Base-by-base conservation (phyloP, 2,329 filamentous ascomycete genomes). In the Xylaria sp. region DNA sequence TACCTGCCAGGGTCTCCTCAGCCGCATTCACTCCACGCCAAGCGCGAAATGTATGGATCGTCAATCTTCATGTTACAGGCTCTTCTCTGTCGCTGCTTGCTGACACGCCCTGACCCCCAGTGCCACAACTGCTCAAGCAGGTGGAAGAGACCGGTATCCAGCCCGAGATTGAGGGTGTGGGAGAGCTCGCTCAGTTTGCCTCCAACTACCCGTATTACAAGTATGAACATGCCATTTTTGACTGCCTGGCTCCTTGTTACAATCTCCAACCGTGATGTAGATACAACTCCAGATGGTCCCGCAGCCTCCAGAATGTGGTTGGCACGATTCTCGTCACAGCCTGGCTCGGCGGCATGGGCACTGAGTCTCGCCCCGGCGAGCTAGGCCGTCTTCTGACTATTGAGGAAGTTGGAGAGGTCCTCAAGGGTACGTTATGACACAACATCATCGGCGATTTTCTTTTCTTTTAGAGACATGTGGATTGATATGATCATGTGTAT, bases 161-260 rank as follows among this genome's bases (percentile, higher is more conserved):
- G 71, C 88, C 92, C 43, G 90, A 97, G 79, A 87, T 92, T 65
- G 84, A 89, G 57, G 91, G 91, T 54, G 87, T 98, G 55, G 82
- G 84, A 66, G 89, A 91, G 73, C 88, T 99, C 54, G 88, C 89
- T 70, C 82, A 86, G 64, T 88, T 93, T 64, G 94, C 94, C 1
- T 94, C 94, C 31, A 87, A 92, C 79, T 91, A 97, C 77, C 95
- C 96, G 0, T 99, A 98, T 85, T 99, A 98, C 89, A 98, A 97
- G 87, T 98, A 78, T 56, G 82, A 49, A 63, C 51, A 28, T 62
- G 13, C 57, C 6, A 8, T 51, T 12, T 18, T 12, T 6, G n/a
- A 10, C 7, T 36, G 13, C 28, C 55, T 55, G 25, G 1, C 7
- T 57, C 7, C 31, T 8, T 15, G 10, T 12, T 23, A 54, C 41